Base-by-base conservation (phyloP, 1,284 basidiomycete species). In the Rhodotorula sp. region DNA sequence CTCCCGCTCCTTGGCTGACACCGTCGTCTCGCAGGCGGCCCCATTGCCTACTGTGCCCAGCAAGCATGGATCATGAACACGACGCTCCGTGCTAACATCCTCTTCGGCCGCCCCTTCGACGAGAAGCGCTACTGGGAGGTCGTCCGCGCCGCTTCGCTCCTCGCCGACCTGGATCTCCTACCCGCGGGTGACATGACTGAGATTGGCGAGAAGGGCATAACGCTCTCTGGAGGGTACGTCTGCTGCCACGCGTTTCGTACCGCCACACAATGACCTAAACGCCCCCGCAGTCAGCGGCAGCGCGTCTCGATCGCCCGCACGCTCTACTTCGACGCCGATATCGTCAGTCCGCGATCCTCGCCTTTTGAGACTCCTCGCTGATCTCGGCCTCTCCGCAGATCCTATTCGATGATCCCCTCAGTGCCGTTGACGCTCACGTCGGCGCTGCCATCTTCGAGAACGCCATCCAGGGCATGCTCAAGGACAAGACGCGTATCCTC, bases 1-100 rank as follows among this genome's bases (percentile, higher is more conserved):
- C 87, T 89, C 76, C 89, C 15, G 5, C 17, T 25, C 27, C 34
- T 32, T 8, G 25, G 13, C 90, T 57, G 91, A 51, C 50, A 5
- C 46, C 46, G 21, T 90, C 2, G 85, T 27, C 29, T 17, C 59
- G 56, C 64, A 51, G 50, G 57, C 50, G 29, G 68, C 17, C 48
- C 44, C 0, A 62, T 94, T 1, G 89, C 87, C 0, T 95, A 94
- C 82, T 93, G 91, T 80, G 87, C 91, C 7, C 92, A 94, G 80
- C 87, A 84, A 32, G 89, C 92, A 6, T 95, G 93, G 92, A 93
- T 95, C 62, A 91, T 93, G 79, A 91, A 91, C 78, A 87, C 89
- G 0, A 87, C 89, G 1, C 75, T 93, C 74, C 88, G 89, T 64
- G 75, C 87, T 76, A 81, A 81, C 68, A 78, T 81, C 37, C 62